A percentile compares a stretch with the other conserved stretches of the same genome.
Evolutionary conservation across 768 basidiomycete species (phyloP).

Genomic region (Mycena belliarum): DNA sequence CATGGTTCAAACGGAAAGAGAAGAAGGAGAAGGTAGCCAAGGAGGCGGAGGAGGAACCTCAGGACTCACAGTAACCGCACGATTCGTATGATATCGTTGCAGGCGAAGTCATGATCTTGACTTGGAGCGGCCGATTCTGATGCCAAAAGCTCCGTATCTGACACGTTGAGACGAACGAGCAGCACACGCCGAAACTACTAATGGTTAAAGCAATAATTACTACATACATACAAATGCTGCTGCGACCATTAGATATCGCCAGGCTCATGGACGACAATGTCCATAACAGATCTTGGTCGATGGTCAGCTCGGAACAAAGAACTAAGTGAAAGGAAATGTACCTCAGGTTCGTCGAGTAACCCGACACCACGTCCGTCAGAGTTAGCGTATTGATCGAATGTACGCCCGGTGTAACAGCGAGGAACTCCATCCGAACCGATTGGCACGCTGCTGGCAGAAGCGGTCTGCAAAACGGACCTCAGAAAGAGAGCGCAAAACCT

Average conservation of each 20-base stretch:
- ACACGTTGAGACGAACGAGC: too few species aligned
- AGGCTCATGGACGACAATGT: slow-evolving; percentile 71
- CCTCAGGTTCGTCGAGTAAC: slow-evolving; percentile 74
- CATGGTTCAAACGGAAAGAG: slow-evolving; percentile 8
- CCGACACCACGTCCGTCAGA: slow-evolving; percentile 74
- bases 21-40: neutral
- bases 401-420: slow-evolving; percentile 78
- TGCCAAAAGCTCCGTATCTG: too few species aligned
- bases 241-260: slow-evolving; percentile 10
- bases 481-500: neutral
- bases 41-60: neutral
- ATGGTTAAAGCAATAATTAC: neutral
- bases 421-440: slow-evolving; percentile 82
- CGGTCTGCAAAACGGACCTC: slow-evolving; percentile 47
- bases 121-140: too few species aligned
- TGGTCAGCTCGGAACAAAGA: slow-evolving; percentile 1
- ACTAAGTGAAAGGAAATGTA: slow-evolving; percentile 28
- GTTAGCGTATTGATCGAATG: slow-evolving; percentile 74
- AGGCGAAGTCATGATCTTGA: too few species aligned
- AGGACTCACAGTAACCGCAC: too few species aligned
- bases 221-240: neutral
- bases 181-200: too few species aligned
- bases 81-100: too few species aligned
- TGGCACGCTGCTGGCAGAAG: slow-evolving; percentile 81
- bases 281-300: slow-evolving; percentile 62